phyloP scores from a whole-genome alignment of 2,329 filamentous ascomycete genomes.

The Fusarium fracticaudum region DNA sequence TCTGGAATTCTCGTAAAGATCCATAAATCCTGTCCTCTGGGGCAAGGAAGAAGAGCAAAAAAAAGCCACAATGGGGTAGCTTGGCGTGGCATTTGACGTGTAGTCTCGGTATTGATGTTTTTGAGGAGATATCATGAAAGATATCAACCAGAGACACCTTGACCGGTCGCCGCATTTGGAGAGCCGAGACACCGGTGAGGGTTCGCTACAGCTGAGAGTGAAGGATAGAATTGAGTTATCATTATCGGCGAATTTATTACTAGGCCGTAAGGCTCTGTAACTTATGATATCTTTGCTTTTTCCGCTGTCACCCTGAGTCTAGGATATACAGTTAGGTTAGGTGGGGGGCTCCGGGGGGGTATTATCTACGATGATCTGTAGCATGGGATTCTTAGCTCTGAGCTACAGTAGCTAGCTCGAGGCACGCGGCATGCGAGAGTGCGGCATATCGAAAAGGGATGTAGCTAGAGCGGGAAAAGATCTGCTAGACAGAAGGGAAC shows the following conservation, averaged over 20 bases:
- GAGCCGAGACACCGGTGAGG: constrained; percentile 17
- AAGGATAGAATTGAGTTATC: neutral
- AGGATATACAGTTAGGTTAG: neutral
- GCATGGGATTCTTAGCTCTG: neutral
- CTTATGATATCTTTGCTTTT: neutral
- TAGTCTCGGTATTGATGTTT: neutral
- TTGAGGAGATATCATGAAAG: neutral
- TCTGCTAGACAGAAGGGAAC: neutral
- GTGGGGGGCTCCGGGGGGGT: neutral
- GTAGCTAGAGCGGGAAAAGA: neutral
- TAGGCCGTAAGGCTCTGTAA: neutral
- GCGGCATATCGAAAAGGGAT: constrained; percentile 2
- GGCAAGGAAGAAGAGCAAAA: neutral
- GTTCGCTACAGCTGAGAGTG: neutral
- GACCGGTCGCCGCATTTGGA: constrained; percentile 6
- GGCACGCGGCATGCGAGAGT: neutral
- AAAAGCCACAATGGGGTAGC: constrained; percentile 1
- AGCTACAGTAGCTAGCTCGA: neutral
- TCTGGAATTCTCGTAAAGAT: constrained; percentile 4
- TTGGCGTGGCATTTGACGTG: neutral
- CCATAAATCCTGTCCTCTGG: neutral
- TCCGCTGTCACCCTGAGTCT: neutral
- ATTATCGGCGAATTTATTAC: constrained; percentile 5
- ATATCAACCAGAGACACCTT: neutral
- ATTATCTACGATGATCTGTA: constrained; percentile 1